Conservation (phyloP, 495 filamentous ascomycete genomes). For the Penicillium herquei region DNA sequence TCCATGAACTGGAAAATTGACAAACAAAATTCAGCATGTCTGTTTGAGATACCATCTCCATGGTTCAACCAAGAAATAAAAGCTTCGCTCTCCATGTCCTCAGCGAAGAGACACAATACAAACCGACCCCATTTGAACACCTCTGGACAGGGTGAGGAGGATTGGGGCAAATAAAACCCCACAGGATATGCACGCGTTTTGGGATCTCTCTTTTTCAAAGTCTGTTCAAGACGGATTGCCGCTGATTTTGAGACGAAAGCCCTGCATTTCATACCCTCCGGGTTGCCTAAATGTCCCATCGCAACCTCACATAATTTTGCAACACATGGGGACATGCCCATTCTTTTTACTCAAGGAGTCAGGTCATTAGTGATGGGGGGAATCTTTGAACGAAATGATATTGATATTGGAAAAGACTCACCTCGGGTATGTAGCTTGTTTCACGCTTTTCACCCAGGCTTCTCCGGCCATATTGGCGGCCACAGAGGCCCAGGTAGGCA, state of each 20-base stretch:
- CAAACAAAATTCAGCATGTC: not conserved
- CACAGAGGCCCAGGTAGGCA: not conserved
- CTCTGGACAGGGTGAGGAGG: no score
- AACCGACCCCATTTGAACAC: not conserved
- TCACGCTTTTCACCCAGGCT: not conserved
- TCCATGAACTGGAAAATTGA: not conserved
- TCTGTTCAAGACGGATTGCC: no score
- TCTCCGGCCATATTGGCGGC: not conserved
- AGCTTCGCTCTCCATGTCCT: not conserved
- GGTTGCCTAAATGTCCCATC: no score
- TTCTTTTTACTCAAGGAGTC: not conserved
- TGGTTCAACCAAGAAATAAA: not conserved
- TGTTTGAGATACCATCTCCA: constrained; percentile 1
- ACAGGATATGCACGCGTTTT: no score
- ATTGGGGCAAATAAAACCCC: no score
- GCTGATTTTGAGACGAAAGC: no score
- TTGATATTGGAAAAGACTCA: not conserved
- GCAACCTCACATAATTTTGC: no score
- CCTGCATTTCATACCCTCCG: no score
- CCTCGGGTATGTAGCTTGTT: not conserved
- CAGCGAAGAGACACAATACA: not conserved
- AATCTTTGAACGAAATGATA: not conserved
- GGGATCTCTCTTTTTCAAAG: no score
- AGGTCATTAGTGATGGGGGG: not conserved
- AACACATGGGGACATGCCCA: no score